Evolutionary conservation across 2,329 filamentous ascomycete genomes (phyloP).

Genomic region (Biscogniauxia marginata): DNA sequence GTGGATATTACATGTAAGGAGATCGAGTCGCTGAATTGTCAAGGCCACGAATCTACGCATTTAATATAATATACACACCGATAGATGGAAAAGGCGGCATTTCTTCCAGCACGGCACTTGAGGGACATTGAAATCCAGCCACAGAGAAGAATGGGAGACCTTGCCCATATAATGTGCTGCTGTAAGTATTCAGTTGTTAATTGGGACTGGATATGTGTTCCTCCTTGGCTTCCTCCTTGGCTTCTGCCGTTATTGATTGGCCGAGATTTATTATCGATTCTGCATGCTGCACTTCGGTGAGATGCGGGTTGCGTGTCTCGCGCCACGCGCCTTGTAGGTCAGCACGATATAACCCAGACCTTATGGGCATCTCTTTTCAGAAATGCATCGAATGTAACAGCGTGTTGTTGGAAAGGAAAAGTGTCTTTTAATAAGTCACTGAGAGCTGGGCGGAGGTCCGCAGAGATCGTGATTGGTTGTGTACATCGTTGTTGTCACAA

Average conservation of each 20-base stretch:
- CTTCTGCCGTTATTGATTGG: background rate
- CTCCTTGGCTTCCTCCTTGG: too few relatives aligned
- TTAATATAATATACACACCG: background rate
- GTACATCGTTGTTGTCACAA: background rate
- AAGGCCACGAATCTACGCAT: too few relatives aligned
- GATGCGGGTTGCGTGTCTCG: background rate
- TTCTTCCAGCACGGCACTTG: background rate
- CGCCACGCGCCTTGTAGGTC: background rate
- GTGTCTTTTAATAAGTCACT: background rate
- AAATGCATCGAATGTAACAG: background rate
- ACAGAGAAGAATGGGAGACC: too few relatives aligned
- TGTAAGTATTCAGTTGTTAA: background rate
- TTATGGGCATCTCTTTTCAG: background rate
- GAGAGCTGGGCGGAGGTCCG: background rate
- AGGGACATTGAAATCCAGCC: background rate
- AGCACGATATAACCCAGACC: too few relatives aligned
- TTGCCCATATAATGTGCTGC: too few relatives aligned
- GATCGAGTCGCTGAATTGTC: background rate
- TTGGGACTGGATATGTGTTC: background rate
- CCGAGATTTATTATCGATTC: background rate
- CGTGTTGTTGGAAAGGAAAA: background rate
- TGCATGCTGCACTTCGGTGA: background rate
- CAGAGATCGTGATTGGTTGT: background rate
- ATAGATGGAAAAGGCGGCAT: too few relatives aligned
- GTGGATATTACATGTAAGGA: background rate